Conservation (phyloP, 169 alveolate genomes). For the Plasmodium coatneyi region DNA sequence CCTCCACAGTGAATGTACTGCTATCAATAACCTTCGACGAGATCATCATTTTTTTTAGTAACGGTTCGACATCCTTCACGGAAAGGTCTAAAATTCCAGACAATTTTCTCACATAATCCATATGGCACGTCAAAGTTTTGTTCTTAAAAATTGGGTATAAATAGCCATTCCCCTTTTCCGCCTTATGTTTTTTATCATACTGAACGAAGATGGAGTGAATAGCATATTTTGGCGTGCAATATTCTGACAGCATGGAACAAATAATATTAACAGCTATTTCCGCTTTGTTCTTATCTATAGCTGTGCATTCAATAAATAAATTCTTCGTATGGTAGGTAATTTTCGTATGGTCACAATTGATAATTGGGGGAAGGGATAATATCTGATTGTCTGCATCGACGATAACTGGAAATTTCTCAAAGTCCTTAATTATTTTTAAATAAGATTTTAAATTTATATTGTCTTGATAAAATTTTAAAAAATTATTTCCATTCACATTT, state of each 20-base stretch:
- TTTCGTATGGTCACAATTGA: slow-evolving; percentile 96
- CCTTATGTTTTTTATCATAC: slow-evolving; percentile 27
- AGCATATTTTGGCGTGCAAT: slow-evolving; percentile 39
- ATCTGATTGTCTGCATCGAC: slow-evolving; percentile 92
- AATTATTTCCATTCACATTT: slow-evolving; percentile 77
- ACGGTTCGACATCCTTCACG: slow-evolving; percentile 61
- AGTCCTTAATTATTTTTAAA: slow-evolving; percentile 87
- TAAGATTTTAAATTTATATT: slow-evolving; percentile 88
- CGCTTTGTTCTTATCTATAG: slow-evolving; percentile 86
- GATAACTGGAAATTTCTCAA: slow-evolving; percentile 92
- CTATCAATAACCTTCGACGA: slow-evolving; percentile 49
- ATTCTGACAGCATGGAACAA: slow-evolving; percentile 68
- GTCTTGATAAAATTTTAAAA: slow-evolving; percentile 4
- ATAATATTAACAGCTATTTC: slow-evolving; percentile 69
- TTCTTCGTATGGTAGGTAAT: slow-evolving; percentile 95
- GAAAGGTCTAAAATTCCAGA: slow-evolving; percentile 78
- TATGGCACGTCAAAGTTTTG: slow-evolving; percentile 32
- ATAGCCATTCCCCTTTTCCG: slow-evolving; percentile 41
- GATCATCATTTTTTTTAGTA: slow-evolving; percentile 85
- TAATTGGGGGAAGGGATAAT: slow-evolving; percentile 98
- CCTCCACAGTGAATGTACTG: slow-evolving; percentile 77
- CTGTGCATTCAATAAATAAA: slow-evolving; percentile 97
- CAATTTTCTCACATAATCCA: slow-evolving; percentile 73
- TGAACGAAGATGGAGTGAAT: slow-evolving; percentile 38
- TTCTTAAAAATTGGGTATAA: slow-evolving; percentile 40